Conservation (phyloP, 441 rosid species). For the Gossypium lobatum region DNA sequence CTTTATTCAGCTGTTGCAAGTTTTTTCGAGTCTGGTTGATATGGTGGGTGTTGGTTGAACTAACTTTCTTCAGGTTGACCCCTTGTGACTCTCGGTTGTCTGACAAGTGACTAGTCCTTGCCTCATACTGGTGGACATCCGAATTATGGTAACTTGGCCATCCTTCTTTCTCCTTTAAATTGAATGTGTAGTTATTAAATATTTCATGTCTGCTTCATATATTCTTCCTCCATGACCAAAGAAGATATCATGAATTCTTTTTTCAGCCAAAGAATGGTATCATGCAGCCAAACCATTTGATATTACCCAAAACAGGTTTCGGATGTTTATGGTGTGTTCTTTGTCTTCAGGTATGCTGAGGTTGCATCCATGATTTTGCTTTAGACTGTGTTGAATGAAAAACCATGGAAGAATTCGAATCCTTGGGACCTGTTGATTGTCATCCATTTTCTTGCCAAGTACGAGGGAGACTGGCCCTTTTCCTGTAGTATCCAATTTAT, state of each 20-base stretch:
- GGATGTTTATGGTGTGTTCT: background rate
- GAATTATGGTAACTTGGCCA: background rate
- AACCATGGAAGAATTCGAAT: constrained; percentile 15
- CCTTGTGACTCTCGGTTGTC: constrained; percentile 14
- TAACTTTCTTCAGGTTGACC: constrained; percentile 16
- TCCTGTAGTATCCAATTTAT: background rate
- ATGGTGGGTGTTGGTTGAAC: constrained; percentile 15
- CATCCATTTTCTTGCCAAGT: background rate
- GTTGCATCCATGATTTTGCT: constrained; percentile 1
- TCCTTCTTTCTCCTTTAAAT: background rate
- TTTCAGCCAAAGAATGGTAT: background rate
- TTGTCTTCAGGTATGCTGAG: constrained; percentile 26
- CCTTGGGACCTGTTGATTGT: constrained; percentile 10
- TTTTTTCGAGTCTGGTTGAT: constrained; percentile 52
- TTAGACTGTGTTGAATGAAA: constrained; percentile 7
- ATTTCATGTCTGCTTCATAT: background rate
- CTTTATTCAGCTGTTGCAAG: constrained; percentile 77
- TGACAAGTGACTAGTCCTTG: constrained; percentile 15
- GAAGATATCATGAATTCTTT: background rate
- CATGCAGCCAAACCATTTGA: background rate
- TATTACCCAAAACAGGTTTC: background rate
- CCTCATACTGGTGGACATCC: constrained; percentile 9
- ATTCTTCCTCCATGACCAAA: background rate
- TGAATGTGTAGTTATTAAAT: background rate
- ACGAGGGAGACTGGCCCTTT: background rate